These are phyloP conservation scores for Trichosporon inkin DNA, from an alignment of 1,284 basidiomycete species.

Conservation along the genomic window DNA sequence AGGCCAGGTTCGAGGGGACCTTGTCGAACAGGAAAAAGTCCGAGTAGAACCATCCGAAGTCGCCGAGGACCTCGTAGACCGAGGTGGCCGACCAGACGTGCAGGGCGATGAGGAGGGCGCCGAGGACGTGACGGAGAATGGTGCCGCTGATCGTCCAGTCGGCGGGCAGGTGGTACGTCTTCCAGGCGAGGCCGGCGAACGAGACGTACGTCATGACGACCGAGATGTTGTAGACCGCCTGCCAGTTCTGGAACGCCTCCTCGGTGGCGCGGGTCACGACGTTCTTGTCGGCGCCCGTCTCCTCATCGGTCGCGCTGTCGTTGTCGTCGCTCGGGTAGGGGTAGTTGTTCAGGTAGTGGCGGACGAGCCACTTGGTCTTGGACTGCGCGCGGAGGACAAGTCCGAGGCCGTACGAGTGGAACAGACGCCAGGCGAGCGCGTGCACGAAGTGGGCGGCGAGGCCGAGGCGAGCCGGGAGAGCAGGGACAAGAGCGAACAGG, in stretches of 20 bases:
- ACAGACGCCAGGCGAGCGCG: slow-evolving; percentile 76
- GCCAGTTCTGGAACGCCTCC: slow-evolving; percentile 95
- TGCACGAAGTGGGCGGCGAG: slow-evolving; percentile 72
- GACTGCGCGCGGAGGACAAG: slow-evolving; percentile 77
- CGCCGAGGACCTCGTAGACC: slow-evolving; percentile 85
- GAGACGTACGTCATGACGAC: slow-evolving; percentile 93
- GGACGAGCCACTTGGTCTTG: slow-evolving; percentile 79
- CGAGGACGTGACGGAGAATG: slow-evolving; percentile 80
- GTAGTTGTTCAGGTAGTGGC: slow-evolving; percentile 90
- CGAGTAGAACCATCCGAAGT: slow-evolving; percentile 95
- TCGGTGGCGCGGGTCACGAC: slow-evolving; percentile 66
- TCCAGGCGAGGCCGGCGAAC: slow-evolving; percentile 75
- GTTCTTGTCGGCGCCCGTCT: slow-evolving; percentile 52
- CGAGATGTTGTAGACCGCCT: slow-evolving; percentile 84
- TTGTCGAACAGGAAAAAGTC: slow-evolving; percentile 94
- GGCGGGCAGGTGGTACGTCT: slow-evolving; percentile 72
- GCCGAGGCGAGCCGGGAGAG: slow-evolving; percentile 47
- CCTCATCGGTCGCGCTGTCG: slow-evolving; percentile 34
- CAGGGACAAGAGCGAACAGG: slow-evolving; percentile 51
- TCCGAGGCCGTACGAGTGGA: slow-evolving; percentile 87
- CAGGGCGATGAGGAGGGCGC: slow-evolving; percentile 74
- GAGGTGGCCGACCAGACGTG: slow-evolving; percentile 89
- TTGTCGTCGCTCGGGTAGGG: slow-evolving; percentile 59
- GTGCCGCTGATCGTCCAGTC: slow-evolving; percentile 89
- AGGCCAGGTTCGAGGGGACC: slow-evolving; percentile 84